Evolutionary conservation across 495 filamentous ascomycete species (phyloP).

Genomic region (Beverwykella pulmonaria): DNA sequence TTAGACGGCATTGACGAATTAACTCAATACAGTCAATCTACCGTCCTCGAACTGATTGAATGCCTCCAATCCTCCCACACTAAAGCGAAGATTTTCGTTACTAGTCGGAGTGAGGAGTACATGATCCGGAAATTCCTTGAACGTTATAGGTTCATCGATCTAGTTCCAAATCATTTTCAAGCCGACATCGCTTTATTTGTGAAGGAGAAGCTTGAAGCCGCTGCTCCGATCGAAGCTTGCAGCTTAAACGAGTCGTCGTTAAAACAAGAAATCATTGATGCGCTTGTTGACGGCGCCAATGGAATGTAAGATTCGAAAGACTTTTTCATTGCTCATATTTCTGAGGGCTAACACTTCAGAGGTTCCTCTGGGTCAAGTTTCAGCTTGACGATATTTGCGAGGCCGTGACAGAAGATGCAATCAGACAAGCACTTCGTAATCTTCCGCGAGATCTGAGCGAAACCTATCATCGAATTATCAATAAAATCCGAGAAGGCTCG

Average conservation of each 20-base stretch:
- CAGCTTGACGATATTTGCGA: slow-evolving; percentile 36
- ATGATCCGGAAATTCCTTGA: slow-evolving; percentile 1
- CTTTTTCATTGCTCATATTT: too few species aligned
- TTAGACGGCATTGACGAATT: slow-evolving; percentile 36
- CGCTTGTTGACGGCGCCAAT: slow-evolving; percentile 18
- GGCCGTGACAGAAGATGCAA: slow-evolving; percentile 22
- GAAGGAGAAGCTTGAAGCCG: not conserved
- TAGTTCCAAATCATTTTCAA: not conserved
- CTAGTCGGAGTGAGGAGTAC: slow-evolving; percentile 22
- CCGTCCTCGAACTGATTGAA: not conserved
- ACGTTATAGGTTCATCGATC: not conserved
- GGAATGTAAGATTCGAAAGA: slow-evolving; percentile 21
- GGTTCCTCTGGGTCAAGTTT: slow-evolving; percentile 40
- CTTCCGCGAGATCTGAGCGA: slow-evolving; percentile 34
- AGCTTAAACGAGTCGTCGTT: not conserved
- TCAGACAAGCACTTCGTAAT: slow-evolving; percentile 19
- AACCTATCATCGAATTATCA: slow-evolving; percentile 31
- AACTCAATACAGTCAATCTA: not conserved
- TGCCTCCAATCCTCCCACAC: not conserved
- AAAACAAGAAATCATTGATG: slow-evolving; percentile 10
- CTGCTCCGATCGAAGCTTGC: not conserved
- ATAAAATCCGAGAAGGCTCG: slow-evolving; percentile 10
- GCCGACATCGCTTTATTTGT: slow-evolving; percentile 6
- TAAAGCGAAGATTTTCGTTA: slow-evolving; percentile 13
- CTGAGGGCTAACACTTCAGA: slow-evolving; percentile 1